Base-by-base conservation (phyloP, 331 rosid genomes). In the Malus hybrid region DNA sequence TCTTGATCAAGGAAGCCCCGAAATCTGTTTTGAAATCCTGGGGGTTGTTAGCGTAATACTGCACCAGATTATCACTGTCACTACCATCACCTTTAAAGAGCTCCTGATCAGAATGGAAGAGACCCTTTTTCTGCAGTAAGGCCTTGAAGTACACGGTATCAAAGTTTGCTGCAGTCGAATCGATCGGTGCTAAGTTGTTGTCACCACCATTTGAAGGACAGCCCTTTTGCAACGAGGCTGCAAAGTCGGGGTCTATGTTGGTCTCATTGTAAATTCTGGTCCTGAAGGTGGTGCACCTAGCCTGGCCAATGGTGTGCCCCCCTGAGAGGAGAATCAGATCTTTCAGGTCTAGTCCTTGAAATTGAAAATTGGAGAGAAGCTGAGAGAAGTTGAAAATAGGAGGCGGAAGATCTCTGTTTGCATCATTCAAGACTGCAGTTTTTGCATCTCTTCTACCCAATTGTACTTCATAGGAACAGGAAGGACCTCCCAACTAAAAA, bases 41-140 rank as follows among this genome's bases (percentile, higher is more conserved):
- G 13, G 73, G 72, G n/a, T 81, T 15, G 1, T 46, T 2, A 20
- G 85, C 83, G 13, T 90, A 90, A 1, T 32, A 27, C 22, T 32
- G 12, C 78, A 90, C 96, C 83, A 81, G 71, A 2, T 3, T 54
- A 33, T 90, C 88, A 44, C 87, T 88, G 5, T 65, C 81, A 59
- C 78, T 10, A 4, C 83, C 87, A 71, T 83, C 82, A 52, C 84
- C 80, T 63, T 85, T 88, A 72, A 73, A 90, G 15, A 90, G 88
- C 73, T 86, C 84, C 73, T 85, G 91, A 78, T 88, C 96, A 39
- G 90, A 82, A 67, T 87, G 94, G 6, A 89, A 81, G 3, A 88
- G 85, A 48, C 96, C 93, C 82, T 34, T 77, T 39, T 48, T 48
- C 0, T 57, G 0, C 70, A 82, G 44, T 80, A 89, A 79, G 6